Base-by-base conservation (phyloP, 129 eudicot species). In the Lactuca saligna region DNA sequence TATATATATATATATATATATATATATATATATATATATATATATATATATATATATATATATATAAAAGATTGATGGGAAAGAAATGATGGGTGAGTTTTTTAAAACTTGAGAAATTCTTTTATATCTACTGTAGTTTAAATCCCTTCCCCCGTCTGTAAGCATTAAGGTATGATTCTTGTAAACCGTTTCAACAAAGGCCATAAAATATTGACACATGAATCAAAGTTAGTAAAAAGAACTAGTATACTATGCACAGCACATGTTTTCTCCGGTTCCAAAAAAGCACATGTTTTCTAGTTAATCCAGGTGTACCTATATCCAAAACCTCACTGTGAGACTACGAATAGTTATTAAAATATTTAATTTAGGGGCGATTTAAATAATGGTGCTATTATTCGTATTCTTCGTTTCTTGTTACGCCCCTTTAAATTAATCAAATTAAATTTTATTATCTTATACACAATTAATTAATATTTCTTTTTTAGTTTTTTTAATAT, bases 141-240 rank as follows among this genome's bases (percentile, higher is more conserved):
- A 71, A 49, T 60, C 61, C 61, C 8, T 50, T 71, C 53, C 3
- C 17, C 16, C 37, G 39, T 17, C 4, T 71, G 20, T 25, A 25
- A 25, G 29, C 29, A 25, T 25, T 25, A 60, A 61, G 33, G 60
- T 33, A 61, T 71, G 61, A 71, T 66, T 51, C 44, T 59, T 61
- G 9, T 33, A 48, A 42, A 60, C 56, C 56, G 35, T 46, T 13
- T 44, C 56, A 16, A 64, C 56, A 59, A 59, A 48, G 33, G 35
- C 65, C 39, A 50, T 61, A 72, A 42, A 49, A 61, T 72, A 72
- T 61, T 72, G 61, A 61, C 76, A 61, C 69, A 50, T 61, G 61
- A 61, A 72, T 49, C 76, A 51, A 71, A 61, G 69, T 49, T 33
- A 51, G 61, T 61, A 50, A 72, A 60, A 57, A 35, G 54, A 72